These are phyloP conservation scores for Crithidia sp. DNA, from an alignment of 208 protist genomes.

Conservation along the genomic window DNA sequence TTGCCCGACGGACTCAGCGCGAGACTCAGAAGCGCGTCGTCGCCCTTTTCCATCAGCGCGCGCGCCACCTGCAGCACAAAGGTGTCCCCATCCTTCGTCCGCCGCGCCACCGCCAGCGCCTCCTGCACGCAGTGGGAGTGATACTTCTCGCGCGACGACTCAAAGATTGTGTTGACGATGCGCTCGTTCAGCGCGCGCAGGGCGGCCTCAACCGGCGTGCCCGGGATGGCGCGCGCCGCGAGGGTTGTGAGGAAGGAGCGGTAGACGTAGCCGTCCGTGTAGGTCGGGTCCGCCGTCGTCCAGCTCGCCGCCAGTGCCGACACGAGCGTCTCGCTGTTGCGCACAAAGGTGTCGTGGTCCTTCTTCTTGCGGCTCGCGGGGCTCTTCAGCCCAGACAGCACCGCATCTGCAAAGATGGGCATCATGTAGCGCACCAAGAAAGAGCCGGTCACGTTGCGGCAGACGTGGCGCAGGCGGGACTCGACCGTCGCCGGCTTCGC, in stretches of 20 bases:
- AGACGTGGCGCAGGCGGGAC: slow-evolving; percentile 57
- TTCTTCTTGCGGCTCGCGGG: slow-evolving; percentile 30
- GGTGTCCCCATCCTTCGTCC: slow-evolving; percentile 39
- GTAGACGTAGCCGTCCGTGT: slow-evolving; percentile 58
- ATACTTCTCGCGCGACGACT: slow-evolving; percentile 76
- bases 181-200: slow-evolving; percentile 55
- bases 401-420: slow-evolving; percentile 71
- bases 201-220: slow-evolving; percentile 46
- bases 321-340: slow-evolving; percentile 57
- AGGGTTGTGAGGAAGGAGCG: slow-evolving; percentile 77
- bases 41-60: slow-evolving; percentile 58
- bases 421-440: slow-evolving; percentile 69
- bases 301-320: slow-evolving; percentile 19
- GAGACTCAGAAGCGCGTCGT: slow-evolving; percentile 44
- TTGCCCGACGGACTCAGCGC: slow-evolving; percentile 73
- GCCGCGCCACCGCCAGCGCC: slow-evolving; percentile 49
- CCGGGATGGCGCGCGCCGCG: slow-evolving; percentile 50
- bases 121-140: slow-evolving; percentile 86
- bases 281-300: slow-evolving; percentile 29
- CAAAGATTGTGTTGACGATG: slow-evolving; percentile 62
- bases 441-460: slow-evolving; percentile 77
- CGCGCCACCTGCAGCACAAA: slow-evolving; percentile 57
- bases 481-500: slow-evolving; percentile 24
- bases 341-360: slow-evolving; percentile 38
- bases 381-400: slow-evolving; percentile 54